phyloP scores from a whole-genome alignment of 768 basidiomycete genomes.

The Lactifluus volemus region DNA sequence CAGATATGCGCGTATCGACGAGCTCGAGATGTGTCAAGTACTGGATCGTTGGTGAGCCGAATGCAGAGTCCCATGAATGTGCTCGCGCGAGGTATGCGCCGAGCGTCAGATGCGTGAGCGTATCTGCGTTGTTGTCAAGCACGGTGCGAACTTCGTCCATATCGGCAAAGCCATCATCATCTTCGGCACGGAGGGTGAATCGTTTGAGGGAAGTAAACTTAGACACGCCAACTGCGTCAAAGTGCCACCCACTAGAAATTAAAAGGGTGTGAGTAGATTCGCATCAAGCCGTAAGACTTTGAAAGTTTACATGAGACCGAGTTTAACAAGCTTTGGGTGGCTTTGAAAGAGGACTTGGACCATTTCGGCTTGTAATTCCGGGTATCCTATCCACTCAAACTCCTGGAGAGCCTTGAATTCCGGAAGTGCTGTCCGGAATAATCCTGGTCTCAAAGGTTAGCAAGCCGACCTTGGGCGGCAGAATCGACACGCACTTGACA shows the following conservation, averaged over 20 bases:
- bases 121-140: conserved; percentile 48
- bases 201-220: conserved; percentile 50
- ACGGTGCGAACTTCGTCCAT: conserved; percentile 60
- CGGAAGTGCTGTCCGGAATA: conserved; percentile 54
- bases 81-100: conserved; percentile 59
- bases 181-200: conserved; percentile 61
- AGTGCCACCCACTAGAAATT: conserved; percentile 53
- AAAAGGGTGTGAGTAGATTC: not conserved
- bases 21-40: conserved; percentile 63
- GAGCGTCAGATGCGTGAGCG: conserved; percentile 53
- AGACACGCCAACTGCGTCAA: conserved; percentile 63
- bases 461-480: conserved; percentile 52
- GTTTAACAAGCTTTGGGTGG: conserved; percentile 44
- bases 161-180: conserved; percentile 62
- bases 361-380: conserved; percentile 59
- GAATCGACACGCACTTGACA: conserved; percentile 44
- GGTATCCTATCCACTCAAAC: conserved; percentile 74
- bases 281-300: not conserved
- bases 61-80: conserved; percentile 61
- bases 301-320: conserved; percentile 47
- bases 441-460: conserved; percentile 44
- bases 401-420: conserved; percentile 52
- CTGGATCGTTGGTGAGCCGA: conserved; percentile 53
- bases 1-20: conserved; percentile 60
- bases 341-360: conserved; percentile 47